These are phyloP conservation scores for Sporothrix sp. DNA, from an alignment of 2,329 filamentous ascomycete genomes.

Conservation along the genomic window DNA sequence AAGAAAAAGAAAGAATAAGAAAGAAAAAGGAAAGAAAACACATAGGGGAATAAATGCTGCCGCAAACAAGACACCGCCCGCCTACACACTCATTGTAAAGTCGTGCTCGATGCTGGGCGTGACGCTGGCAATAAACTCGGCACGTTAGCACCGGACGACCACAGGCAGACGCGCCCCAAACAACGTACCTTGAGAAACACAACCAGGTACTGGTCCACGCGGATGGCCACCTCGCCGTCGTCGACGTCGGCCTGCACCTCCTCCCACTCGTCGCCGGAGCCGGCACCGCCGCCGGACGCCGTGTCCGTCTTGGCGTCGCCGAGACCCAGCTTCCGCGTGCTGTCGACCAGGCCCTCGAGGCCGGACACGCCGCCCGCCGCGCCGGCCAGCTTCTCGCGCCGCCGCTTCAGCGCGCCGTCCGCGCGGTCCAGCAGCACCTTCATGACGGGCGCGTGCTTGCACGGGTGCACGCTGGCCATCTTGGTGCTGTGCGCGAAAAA, in stretches of 20 bases:
- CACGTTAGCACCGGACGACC: not conserved
- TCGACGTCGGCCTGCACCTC: conserved; percentile 54
- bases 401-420: conserved; percentile 82
- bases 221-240: conserved; percentile 65
- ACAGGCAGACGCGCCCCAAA: not conserved
- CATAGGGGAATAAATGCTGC: no score
- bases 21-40: not conserved
- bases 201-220: conserved; percentile 81
- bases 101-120: conserved; percentile 14
- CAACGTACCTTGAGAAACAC: conserved; percentile 69
- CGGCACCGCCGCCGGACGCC: conserved; percentile 37
- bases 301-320: not conserved
- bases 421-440: conserved; percentile 93
- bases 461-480: conserved; percentile 94
- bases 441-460: conserved; percentile 96
- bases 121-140: conserved; percentile 15
- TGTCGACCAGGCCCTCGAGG: conserved; percentile 15
- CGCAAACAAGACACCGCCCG: not conserved
- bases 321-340: conserved; percentile 4
- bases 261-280: conserved; percentile 53
- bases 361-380: conserved; percentile 26
- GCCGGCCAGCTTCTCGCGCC: conserved; percentile 73
- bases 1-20: not conserved
- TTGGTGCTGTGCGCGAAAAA: conserved; percentile 88
- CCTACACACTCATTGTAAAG: conserved; percentile 15